Evolutionary conservation across 179 eudicot genomes (phyloP).

Genomic region (Drosera spatulata): DNA sequence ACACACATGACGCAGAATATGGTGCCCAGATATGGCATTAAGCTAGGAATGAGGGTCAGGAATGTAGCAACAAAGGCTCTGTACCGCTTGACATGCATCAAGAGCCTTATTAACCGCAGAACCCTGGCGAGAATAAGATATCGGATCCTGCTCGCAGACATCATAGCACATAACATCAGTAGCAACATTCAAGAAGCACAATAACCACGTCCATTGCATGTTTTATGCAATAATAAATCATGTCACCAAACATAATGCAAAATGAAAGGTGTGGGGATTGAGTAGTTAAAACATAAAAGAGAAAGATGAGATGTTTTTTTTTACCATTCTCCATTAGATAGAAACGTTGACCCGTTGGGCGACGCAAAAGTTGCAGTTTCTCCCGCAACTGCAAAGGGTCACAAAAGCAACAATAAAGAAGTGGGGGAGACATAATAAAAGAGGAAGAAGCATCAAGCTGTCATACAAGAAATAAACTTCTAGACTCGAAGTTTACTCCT

Average conservation of each 20-base stretch:
- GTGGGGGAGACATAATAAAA: background rate
- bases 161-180: background rate
- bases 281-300: too few relatives aligned
- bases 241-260: too few relatives aligned
- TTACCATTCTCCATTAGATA: conserved; percentile 97
- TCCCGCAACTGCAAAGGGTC: conserved; percentile 56
- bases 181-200: too few relatives aligned
- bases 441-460: background rate
- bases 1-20: conserved; percentile 86
- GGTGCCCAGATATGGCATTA: conserved; percentile 95
- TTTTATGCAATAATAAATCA: too few relatives aligned
- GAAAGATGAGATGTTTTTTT: conserved; percentile 1
- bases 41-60: conserved; percentile 78
- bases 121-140: conserved; percentile 96
- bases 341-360: conserved; percentile 49
- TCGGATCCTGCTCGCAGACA: conserved; percentile 65
- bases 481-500: conserved; percentile 20
- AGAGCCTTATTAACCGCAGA: conserved; percentile 70
- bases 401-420: too few relatives aligned
- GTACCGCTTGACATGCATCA: conserved; percentile 76
- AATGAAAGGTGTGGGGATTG: too few relatives aligned
- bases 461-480: background rate
- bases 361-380: conserved; percentile 77
- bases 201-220: too few relatives aligned
- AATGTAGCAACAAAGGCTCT: conserved; percentile 95